These are phyloP conservation scores for Leccinum pachyderme DNA, from an alignment of 1,284 basidiomycete genomes.

Conservation along the genomic window DNA sequence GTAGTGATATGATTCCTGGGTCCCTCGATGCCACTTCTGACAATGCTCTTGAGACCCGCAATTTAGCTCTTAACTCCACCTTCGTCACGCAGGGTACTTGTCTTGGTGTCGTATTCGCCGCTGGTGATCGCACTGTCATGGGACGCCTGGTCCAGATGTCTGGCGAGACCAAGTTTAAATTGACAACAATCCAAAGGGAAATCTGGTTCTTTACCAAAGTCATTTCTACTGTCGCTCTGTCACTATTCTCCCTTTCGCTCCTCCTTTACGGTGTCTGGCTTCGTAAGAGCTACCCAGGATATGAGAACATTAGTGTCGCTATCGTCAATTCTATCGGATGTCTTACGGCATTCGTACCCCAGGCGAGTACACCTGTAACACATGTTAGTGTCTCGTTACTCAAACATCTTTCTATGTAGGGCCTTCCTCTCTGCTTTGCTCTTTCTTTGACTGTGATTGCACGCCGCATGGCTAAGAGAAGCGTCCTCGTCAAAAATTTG, in stretches of 20 bases:
- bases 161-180: slow-evolving; percentile 45
- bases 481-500: slow-evolving; percentile 58
- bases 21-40: slow-evolving; percentile 49
- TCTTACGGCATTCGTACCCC: slow-evolving; percentile 50
- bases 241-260: slow-evolving; percentile 41
- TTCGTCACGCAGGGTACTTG: slow-evolving; percentile 57
- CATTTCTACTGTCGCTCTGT: slow-evolving; percentile 42
- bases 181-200: slow-evolving; percentile 48
- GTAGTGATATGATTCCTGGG: slow-evolving; percentile 49
- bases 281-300: slow-evolving; percentile 36
- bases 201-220: slow-evolving; percentile 51
- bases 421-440: slow-evolving; percentile 50
- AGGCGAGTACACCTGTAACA: slow-evolving; percentile 27
- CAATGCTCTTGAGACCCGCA: slow-evolving; percentile 62
- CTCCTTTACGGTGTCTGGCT: slow-evolving; percentile 49
- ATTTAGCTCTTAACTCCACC: slow-evolving; percentile 56
- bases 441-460: slow-evolving; percentile 52
- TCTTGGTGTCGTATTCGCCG: slow-evolving; percentile 56
- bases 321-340: slow-evolving; percentile 50
- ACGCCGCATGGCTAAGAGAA: slow-evolving; percentile 47
- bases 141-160: slow-evolving; percentile 63
- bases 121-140: slow-evolving; percentile 57
- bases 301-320: slow-evolving; percentile 38
- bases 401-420: slow-evolving; percentile 21
- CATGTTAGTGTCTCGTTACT: neutral